phyloP scores from a whole-genome alignment of 345 rosid genomes.

The Linum tenue region DNA sequence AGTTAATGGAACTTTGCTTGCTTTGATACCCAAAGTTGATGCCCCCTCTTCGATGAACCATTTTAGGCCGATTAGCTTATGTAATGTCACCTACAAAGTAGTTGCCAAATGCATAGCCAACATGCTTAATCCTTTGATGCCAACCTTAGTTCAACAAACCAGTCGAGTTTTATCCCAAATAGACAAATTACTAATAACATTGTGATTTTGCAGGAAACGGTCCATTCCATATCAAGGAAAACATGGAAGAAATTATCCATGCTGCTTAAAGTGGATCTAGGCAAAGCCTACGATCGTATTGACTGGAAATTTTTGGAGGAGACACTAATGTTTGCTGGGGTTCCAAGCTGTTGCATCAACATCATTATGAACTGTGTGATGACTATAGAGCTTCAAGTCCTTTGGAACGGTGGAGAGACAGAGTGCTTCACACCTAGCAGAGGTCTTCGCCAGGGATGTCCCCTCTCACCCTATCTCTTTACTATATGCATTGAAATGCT shows the following conservation, averaged over 20 bases:
- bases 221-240: neutral
- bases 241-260: neutral
- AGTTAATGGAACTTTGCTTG: too few species aligned
- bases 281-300: neutral
- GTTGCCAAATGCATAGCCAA: too few species aligned
- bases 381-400: too few species aligned
- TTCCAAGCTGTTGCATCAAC: neutral
- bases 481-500: neutral
- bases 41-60: too few species aligned
- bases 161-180: neutral
- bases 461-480: neutral
- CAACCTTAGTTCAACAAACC: too few species aligned
- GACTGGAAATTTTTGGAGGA: neutral
- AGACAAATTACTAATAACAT: too few species aligned
- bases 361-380: neutral
- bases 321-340: neutral
- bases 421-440: neutral
- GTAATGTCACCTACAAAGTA: too few species aligned
- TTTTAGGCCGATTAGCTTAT: too few species aligned
- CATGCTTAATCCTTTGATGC: too few species aligned
- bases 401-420: neutral
- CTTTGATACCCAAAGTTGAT: too few species aligned
- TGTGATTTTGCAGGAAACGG: too few species aligned
- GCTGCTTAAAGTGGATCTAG: neutral
- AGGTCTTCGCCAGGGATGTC: neutral